Percentiles rank a stretch among this genome's conserved stretches.
Evolutionary conservation across 1,284 basidiomycete species (phyloP).

Genomic region (Malassezia globosa): DNA sequence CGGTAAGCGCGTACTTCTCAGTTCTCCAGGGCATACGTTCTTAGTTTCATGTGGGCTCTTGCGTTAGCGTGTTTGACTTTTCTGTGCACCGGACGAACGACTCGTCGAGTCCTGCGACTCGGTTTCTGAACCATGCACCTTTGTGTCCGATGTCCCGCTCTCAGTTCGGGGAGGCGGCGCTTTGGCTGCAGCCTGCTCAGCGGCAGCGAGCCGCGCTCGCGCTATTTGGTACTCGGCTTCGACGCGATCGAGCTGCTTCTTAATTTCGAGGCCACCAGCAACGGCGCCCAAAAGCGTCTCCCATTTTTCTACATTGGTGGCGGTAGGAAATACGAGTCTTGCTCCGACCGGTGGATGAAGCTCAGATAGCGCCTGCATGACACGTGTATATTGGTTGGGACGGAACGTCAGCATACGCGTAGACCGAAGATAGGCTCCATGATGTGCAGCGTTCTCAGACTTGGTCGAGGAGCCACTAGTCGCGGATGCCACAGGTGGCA

Average conservation of each 20-base stretch:
- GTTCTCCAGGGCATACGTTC: too few relatives aligned
- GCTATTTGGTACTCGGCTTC: conserved; percentile 23
- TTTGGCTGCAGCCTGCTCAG: too few relatives aligned
- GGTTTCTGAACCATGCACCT: too few relatives aligned
- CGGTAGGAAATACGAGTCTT: conserved; percentile 40
- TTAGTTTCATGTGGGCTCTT: too few relatives aligned
- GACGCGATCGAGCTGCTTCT: conserved; percentile 40
- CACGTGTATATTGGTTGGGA: conserved; percentile 27
- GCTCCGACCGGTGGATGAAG: conserved; percentile 31
- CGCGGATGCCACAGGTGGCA: conserved; percentile 33
- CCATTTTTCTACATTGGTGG: conserved; percentile 43
- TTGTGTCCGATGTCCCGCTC: too few relatives aligned
- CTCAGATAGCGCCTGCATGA: conserved; percentile 35
- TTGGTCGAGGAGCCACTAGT: conserved; percentile 4
- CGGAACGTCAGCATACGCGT: conserved; percentile 38
- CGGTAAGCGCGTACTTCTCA: too few relatives aligned
- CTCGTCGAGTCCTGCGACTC: too few relatives aligned
- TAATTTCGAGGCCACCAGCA: conserved; percentile 40
- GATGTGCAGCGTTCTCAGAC: conserved; percentile 20
- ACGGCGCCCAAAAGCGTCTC: conserved; percentile 45
- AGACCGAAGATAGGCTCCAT: conserved; percentile 43
- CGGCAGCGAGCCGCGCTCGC: conserved; percentile 11
- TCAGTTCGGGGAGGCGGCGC: too few relatives aligned
- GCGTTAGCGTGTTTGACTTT: too few relatives aligned
- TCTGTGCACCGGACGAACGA: too few relatives aligned